These are phyloP conservation scores for Hypoxylon sp. DNA, from an alignment of 2,329 filamentous ascomycete genomes.

Conservation along the genomic window DNA sequence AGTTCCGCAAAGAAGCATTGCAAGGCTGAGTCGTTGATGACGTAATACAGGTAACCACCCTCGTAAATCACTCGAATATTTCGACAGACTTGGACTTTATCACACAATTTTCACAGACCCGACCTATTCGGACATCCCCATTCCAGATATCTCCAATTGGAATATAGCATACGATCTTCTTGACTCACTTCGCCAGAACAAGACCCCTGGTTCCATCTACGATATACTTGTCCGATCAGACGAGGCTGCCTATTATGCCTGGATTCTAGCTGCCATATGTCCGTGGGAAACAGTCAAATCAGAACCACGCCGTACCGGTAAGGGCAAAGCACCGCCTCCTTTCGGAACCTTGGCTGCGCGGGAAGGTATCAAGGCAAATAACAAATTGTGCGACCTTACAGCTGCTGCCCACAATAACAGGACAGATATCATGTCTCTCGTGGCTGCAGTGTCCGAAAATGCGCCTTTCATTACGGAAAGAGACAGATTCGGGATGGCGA, in stretches of 20 bases:
- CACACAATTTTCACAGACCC: constrained; percentile 82
- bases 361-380: constrained; percentile 85
- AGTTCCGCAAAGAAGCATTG: neutral
- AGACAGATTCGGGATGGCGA: constrained; percentile 80
- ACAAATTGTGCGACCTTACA: constrained; percentile 79
- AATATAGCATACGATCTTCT: constrained; percentile 75
- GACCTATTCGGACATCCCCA: constrained; percentile 64
- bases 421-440: constrained; percentile 73
- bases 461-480: constrained; percentile 65
- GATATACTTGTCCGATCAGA: constrained; percentile 71
- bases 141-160: constrained; percentile 74
- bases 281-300: constrained; percentile 75
- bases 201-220: constrained; percentile 64
- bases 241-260: constrained; percentile 79
- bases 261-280: constrained; percentile 80
- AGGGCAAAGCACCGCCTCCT: constrained; percentile 69
- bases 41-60: constrained; percentile 52
- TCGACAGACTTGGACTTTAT: constrained; percentile 78
- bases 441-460: constrained; percentile 66
- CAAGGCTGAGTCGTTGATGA: constrained; percentile 18
- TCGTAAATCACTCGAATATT: constrained; percentile 60
- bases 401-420: constrained; percentile 75
- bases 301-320: constrained; percentile 57
- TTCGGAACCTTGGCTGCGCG: constrained; percentile 75
- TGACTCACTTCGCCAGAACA: constrained; percentile 63